Evolutionary conservation across 2,329 filamentous ascomycete genomes (phyloP).

Genomic region (Parascedosporium putredinis): DNA sequence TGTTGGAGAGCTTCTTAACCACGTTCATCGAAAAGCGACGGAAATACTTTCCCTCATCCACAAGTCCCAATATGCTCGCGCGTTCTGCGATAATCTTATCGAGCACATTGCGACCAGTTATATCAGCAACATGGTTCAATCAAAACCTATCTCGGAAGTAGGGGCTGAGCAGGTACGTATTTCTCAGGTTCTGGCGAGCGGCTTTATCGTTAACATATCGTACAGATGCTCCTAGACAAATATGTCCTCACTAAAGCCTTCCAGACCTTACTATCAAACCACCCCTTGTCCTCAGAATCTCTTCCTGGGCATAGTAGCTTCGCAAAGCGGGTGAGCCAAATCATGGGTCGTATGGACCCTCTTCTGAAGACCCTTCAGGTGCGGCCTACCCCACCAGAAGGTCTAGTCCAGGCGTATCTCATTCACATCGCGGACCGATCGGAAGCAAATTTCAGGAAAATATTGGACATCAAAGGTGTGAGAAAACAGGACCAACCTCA

Average conservation of each 20-base stretch:
- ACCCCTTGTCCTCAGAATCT: constrained; percentile 53
- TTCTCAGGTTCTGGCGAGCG: background rate
- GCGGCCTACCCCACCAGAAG: constrained; percentile 80
- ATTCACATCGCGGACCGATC: constrained; percentile 93
- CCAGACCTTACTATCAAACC: constrained; percentile 56
- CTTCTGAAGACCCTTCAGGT: constrained; percentile 96
- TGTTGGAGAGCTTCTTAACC: constrained; percentile 67
- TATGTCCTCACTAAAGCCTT: constrained; percentile 80
- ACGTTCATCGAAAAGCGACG: constrained; percentile 58
- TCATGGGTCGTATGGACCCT: constrained; percentile 79
- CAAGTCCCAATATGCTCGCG: constrained; percentile 88
- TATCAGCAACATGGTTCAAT: constrained; percentile 75
- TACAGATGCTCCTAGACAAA: constrained; percentile 85
- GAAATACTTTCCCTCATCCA: constrained; percentile 69
- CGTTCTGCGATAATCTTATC: constrained; percentile 93
- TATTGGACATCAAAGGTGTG: constrained; percentile 91
- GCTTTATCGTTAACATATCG: constrained; percentile 14
- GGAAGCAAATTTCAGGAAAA: constrained; percentile 90
- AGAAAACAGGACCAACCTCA: constrained; percentile 71
- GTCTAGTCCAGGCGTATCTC: constrained; percentile 90
- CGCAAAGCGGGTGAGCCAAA: constrained; percentile 73
- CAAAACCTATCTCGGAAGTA: constrained; percentile 82
- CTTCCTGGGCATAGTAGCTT: constrained; percentile 46
- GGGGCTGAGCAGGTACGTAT: constrained; percentile 72
- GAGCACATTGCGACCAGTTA: constrained; percentile 75